Conservation (phyloP, 2,329 filamentous ascomycete species). For the Scolecobasidium constrictum region DNA sequence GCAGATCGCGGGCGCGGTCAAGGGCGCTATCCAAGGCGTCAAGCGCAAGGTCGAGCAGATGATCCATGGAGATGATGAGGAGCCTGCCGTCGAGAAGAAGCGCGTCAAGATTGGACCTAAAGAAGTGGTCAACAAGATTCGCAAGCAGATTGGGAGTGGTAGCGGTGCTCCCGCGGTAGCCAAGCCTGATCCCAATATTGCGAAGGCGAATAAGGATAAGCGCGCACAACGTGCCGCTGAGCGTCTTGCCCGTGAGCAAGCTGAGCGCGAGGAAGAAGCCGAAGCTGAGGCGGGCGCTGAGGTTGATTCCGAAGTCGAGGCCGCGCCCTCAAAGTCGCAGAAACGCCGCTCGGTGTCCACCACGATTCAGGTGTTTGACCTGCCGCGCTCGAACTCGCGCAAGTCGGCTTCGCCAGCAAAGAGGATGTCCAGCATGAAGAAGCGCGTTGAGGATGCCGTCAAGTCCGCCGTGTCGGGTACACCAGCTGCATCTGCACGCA, state of each 20-base stretch:
- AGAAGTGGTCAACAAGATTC: background rate
- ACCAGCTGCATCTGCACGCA: background rate
- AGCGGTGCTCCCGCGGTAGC: background rate
- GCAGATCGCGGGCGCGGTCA: conserved; percentile 1
- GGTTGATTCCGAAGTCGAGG: background rate
- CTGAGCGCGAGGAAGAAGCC: background rate
- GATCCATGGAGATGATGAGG: conserved; percentile 4
- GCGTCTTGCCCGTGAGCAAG: background rate
- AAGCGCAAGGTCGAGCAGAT: conserved; percentile 11
- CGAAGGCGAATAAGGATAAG: background rate
- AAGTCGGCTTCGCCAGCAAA: conserved; percentile 1
- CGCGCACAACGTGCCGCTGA: background rate
- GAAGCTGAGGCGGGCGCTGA: too few species aligned
- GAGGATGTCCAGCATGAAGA: conserved; percentile 1
- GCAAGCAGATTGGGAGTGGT: background rate
- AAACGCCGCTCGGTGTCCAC: background rate
- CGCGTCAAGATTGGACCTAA: background rate
- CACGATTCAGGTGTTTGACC: background rate
- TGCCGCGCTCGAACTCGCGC: background rate
- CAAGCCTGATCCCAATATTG: background rate
- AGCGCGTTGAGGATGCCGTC: conserved; percentile 1
- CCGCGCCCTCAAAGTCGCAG: background rate
- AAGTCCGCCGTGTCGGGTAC: background rate
- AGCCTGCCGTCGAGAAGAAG: background rate
- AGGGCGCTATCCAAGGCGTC: conserved; percentile 2